A percentile compares a stretch with the other conserved stretches of the same genome.
Evolutionary conservation across 2,329 filamentous ascomycete genomes (phyloP).

Genomic region (Xylariaceae sp.): DNA sequence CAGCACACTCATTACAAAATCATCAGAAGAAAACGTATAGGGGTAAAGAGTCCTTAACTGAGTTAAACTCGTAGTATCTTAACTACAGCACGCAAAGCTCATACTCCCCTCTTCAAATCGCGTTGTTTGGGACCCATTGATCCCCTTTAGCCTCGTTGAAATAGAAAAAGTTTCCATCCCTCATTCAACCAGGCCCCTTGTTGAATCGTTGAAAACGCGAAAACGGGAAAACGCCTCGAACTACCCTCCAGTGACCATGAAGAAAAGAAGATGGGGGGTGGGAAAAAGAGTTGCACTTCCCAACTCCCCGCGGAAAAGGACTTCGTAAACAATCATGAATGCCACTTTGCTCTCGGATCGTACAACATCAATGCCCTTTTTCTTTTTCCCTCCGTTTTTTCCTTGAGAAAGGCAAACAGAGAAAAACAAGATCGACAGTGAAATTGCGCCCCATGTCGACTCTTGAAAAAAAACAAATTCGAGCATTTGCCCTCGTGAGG

Average conservation of each 20-base stretch:
- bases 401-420: neutral
- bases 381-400: neutral
- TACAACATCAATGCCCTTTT: neutral
- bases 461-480: neutral
- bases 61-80: neutral
- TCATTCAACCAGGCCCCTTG: too few species aligned
- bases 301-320: neutral
- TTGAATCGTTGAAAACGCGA: too few species aligned
- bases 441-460: neutral
- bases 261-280: neutral
- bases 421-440: neutral
- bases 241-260: neutral
- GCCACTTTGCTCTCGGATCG: slow-evolving; percentile 4
- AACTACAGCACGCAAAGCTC: slow-evolving; percentile 1
- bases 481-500: neutral
- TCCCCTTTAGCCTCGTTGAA: neutral
- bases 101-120: neutral
- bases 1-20: neutral
- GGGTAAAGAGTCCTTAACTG: slow-evolving; percentile 4
- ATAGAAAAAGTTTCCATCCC: too few species aligned
- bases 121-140: neutral
- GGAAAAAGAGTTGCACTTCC: neutral
- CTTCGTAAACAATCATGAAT: slow-evolving; percentile 21
- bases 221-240: slow-evolving; percentile 13
- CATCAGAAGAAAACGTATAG: neutral